Percentiles rank a stretch among this genome's conserved stretches.
These are phyloP conservation scores for Rosa hybrid DNA, from an alignment of 331 rosid species.

Conservation along the genomic window DNA sequence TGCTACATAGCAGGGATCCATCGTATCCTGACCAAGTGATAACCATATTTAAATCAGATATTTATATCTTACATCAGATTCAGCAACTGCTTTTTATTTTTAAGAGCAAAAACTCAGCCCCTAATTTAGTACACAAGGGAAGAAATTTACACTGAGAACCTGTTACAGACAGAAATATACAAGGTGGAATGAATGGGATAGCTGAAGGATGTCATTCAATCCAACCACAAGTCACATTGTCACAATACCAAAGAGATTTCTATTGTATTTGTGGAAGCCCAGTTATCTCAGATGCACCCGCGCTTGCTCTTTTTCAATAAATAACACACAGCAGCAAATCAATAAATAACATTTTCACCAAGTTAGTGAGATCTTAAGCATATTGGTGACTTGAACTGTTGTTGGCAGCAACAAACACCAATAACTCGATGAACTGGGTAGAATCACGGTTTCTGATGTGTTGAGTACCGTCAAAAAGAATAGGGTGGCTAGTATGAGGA, in stretches of 20 bases:
- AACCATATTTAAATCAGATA: background rate
- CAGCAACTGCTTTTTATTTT: background rate
- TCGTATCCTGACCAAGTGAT: background rate
- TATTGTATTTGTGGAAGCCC: slow-evolving; percentile 22
- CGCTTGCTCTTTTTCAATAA: slow-evolving; percentile 32
- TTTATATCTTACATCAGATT: background rate
- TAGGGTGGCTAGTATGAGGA: slow-evolving; percentile 26
- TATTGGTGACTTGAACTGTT: slow-evolving; percentile 32
- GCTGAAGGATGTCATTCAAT: slow-evolving; percentile 28
- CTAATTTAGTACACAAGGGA: background rate
- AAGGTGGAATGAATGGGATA: background rate
- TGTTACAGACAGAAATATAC: slow-evolving; percentile 8
- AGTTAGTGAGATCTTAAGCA: slow-evolving; percentile 28
- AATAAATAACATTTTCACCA: slow-evolving; percentile 27
- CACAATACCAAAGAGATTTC: slow-evolving; percentile 14
- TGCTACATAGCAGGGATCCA: background rate
- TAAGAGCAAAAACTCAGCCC: background rate
- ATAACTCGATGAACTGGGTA: slow-evolving; percentile 33
- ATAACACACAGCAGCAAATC: slow-evolving; percentile 23
- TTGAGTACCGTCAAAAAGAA: slow-evolving; percentile 22
- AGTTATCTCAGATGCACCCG: slow-evolving; percentile 34
- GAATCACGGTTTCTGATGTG: slow-evolving; percentile 15
- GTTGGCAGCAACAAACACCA: slow-evolving; percentile 29
- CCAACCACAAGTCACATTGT: slow-evolving; percentile 29
- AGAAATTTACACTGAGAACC: background rate